Conservation (phyloP, 2,329 filamentous ascomycete species). For the Fusarium albidum region DNA sequence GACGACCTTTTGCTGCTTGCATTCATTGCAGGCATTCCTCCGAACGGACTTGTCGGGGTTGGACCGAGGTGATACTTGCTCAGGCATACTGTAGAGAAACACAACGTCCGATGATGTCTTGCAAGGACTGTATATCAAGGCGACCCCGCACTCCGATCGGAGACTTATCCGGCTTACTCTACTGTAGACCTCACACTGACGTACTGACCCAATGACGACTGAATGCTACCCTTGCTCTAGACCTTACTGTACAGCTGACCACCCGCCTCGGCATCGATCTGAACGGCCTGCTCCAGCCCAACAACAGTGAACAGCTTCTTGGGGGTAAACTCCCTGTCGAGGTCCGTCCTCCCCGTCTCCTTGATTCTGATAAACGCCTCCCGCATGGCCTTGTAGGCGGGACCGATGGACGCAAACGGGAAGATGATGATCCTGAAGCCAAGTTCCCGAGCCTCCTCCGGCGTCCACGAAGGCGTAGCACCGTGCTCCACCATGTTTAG, state of each 20-base stretch:
- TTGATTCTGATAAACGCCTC: slow-evolving; percentile 49
- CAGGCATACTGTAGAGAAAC: too few relatives aligned
- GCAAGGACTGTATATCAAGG: too few relatives aligned
- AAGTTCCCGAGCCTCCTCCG: slow-evolving; percentile 60
- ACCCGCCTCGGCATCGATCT: slow-evolving; percentile 49
- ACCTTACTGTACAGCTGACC: slow-evolving; percentile 10
- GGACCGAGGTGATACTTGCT: too few relatives aligned
- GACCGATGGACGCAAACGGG: slow-evolving; percentile 58
- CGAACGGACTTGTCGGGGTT: slow-evolving; percentile 2
- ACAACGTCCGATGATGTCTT: too few relatives aligned
- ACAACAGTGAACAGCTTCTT: slow-evolving; percentile 59
- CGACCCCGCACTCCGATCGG: not conserved
- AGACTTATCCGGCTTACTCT: too few relatives aligned
- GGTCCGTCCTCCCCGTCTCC: slow-evolving; percentile 46
- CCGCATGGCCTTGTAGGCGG: slow-evolving; percentile 54
- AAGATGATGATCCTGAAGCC: slow-evolving; percentile 69
- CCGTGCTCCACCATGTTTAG: slow-evolving; percentile 67
- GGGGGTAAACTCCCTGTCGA: slow-evolving; percentile 53
- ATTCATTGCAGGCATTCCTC: slow-evolving; percentile 1
- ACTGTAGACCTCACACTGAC: too few relatives aligned
- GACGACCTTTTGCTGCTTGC: slow-evolving; percentile 2
- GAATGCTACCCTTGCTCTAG: too few relatives aligned
- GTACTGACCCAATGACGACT: too few relatives aligned
- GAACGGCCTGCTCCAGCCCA: slow-evolving; percentile 57
- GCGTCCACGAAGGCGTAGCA: slow-evolving; percentile 61